These are phyloP conservation scores for Saccharomycopsis microspora DNA, from an alignment of 805 yeast genomes.

Conservation along the genomic window DNA sequence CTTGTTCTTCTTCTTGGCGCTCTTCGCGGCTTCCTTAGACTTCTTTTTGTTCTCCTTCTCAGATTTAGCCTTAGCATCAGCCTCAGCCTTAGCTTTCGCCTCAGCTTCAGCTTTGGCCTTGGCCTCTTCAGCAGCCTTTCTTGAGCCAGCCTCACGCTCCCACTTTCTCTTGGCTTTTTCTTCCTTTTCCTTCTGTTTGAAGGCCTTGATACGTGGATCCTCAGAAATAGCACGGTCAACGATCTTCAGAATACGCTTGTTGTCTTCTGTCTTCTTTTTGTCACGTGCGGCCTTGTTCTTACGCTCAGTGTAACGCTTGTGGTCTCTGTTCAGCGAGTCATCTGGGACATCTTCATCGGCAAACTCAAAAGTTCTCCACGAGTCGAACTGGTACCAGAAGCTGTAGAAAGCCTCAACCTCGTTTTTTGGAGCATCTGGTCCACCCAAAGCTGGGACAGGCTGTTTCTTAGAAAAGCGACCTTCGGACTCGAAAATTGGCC, in stretches of 20 bases:
- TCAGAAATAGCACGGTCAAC: slow-evolving; percentile 81
- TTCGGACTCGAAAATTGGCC: slow-evolving; percentile 82
- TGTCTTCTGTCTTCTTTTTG: slow-evolving; percentile 96
- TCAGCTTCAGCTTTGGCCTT: slow-evolving; percentile 80
- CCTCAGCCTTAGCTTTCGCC: slow-evolving; percentile 70
- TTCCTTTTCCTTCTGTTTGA: slow-evolving; percentile 89
- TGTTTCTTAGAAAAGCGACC: slow-evolving; percentile 85
- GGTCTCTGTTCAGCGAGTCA: slow-evolving; percentile 98
- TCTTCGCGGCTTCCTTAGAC: slow-evolving; percentile 87
- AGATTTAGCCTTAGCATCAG: slow-evolving; percentile 55
- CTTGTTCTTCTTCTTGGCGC: slow-evolving; percentile 92
- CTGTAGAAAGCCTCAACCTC: slow-evolving; percentile 83
- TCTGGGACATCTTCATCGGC: slow-evolving; percentile 99
- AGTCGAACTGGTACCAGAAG: slow-evolving; percentile 89
- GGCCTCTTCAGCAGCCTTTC: slow-evolving; percentile 92
- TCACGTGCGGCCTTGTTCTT: slow-evolving; percentile 94
- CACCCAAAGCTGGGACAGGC: slow-evolving; percentile 82
- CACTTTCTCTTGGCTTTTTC: slow-evolving; percentile 92
- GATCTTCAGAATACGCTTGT: slow-evolving; percentile 72
- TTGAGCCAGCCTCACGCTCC: slow-evolving; percentile 96
- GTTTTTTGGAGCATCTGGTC: slow-evolving; percentile 50
- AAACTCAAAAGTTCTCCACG: slow-evolving; percentile 98
- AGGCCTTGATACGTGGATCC: slow-evolving; percentile 90
- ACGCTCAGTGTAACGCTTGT: slow-evolving; percentile 96
- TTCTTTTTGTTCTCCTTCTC: slow-evolving; percentile 77